Conservation (phyloP, 352 stramenopile genomes). For the Globisporangium rhizosaccharum region DNA sequence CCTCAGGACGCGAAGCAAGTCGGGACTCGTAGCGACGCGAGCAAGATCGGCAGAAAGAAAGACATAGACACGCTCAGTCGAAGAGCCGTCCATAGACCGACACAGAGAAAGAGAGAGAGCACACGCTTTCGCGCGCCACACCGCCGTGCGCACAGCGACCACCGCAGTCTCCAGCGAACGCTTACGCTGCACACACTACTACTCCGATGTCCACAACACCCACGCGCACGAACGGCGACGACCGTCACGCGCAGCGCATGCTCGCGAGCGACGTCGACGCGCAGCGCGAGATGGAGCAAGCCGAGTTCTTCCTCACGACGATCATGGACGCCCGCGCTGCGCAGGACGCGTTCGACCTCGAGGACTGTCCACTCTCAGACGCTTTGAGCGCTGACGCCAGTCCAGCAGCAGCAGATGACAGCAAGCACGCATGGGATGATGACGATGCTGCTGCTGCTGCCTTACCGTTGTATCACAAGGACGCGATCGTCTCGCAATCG, state of each 20-base stretch:
- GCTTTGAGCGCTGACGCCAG: background rate
- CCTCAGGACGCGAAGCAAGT: too few relatives aligned
- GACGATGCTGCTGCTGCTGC: too few relatives aligned
- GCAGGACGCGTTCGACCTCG: background rate
- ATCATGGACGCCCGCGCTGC: constrained; percentile 14
- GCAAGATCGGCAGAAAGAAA: background rate
- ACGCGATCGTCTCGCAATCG: too few relatives aligned
- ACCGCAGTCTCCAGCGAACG: background rate
- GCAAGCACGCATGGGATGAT: background rate
- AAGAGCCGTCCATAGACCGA: background rate
- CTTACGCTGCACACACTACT: background rate
- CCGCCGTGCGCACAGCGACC: background rate
- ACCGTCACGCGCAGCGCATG: background rate
- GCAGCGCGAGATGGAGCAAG: constrained; percentile 14
- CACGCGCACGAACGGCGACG: background rate
- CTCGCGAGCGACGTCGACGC: background rate
- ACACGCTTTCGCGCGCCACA: background rate
- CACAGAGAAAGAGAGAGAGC: background rate
- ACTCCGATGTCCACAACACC: too few relatives aligned
- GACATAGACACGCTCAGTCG: background rate
- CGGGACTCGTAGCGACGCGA: too few relatives aligned
- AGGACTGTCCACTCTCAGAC: background rate
- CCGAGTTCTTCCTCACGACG: constrained; percentile 11
- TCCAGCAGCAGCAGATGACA: background rate
- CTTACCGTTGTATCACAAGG: too few relatives aligned